These are phyloP conservation scores for Zoysia pacifica DNA, from an alignment of 176 grass and related monocot species.

Conservation along the genomic window DNA sequence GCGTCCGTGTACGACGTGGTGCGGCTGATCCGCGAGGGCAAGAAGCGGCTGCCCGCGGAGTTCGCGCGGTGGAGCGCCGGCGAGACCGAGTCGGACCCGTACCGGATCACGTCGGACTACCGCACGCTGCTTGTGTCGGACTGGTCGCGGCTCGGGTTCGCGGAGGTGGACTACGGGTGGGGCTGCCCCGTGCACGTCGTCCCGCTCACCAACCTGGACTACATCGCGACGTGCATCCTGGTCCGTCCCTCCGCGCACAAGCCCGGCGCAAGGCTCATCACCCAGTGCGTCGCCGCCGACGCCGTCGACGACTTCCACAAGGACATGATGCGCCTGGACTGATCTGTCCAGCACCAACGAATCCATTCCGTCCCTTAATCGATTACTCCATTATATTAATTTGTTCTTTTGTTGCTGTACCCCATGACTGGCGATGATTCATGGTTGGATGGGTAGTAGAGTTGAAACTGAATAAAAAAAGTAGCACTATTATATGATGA, in stretches of 20 bases:
- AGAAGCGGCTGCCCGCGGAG: slow-evolving; percentile 67
- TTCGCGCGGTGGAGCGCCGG: slow-evolving; percentile 69
- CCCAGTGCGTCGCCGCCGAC: slow-evolving; percentile 73
- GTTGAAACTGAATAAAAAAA: not conserved
- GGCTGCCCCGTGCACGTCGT: slow-evolving; percentile 81
- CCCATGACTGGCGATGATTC: not conserved
- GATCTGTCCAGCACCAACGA: not conserved
- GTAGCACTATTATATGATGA: not conserved
- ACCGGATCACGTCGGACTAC: slow-evolving; percentile 80
- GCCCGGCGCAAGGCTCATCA: slow-evolving; percentile 79
- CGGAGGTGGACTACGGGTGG: slow-evolving; percentile 94
- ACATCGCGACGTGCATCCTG: slow-evolving; percentile 93
- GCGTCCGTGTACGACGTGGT: slow-evolving; percentile 70
- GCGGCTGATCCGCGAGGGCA: slow-evolving; percentile 66
- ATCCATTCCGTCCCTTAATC: not conserved
- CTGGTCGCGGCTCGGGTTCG: slow-evolving; percentile 85
- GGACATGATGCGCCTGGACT: slow-evolving; percentile 78
- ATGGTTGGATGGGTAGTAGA: not conserved
- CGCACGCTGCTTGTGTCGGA: slow-evolving; percentile 85
- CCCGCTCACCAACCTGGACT: slow-evolving; percentile 84
- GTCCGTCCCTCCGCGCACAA: slow-evolving; percentile 73
- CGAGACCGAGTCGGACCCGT: slow-evolving; percentile 53
- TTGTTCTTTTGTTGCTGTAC: slow-evolving; percentile 15
- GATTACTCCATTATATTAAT: not conserved
- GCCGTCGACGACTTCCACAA: slow-evolving; percentile 61